These are phyloP conservation scores for Tolypocladium ophioglossoides DNA, from an alignment of 2,329 filamentous ascomycete genomes.

Conservation along the genomic window DNA sequence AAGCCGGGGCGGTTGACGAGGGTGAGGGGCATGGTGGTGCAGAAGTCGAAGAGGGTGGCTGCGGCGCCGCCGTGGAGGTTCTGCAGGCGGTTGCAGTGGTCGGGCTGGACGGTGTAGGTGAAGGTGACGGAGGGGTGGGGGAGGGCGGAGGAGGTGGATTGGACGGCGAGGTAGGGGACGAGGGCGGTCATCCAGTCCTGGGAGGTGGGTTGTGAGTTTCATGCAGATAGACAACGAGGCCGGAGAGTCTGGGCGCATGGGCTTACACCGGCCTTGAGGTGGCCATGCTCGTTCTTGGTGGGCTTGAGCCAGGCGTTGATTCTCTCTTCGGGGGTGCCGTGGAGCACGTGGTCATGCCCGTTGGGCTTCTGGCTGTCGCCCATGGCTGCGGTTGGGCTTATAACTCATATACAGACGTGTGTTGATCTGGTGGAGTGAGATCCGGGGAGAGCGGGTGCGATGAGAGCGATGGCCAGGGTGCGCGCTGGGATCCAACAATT, in stretches of 20 bases:
- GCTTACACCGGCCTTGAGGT: slow-evolving; percentile 20
- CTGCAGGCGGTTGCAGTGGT: slow-evolving; percentile 40
- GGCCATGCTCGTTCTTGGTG: slow-evolving; percentile 15
- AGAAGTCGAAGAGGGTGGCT: slow-evolving; percentile 56
- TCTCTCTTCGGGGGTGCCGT: slow-evolving; percentile 20
- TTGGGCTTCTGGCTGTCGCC: background rate
- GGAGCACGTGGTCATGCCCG: slow-evolving; percentile 9
- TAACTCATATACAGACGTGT: background rate
- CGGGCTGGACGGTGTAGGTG: slow-evolving; percentile 34
- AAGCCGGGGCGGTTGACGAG: slow-evolving; percentile 47
- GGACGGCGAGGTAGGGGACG: slow-evolving; percentile 28
- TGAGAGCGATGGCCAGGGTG: background rate
- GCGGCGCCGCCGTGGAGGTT: slow-evolving; percentile 54
- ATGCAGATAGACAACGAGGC: background rate
- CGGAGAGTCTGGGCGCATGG: background rate
- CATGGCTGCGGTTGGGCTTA: slow-evolving; percentile 3
- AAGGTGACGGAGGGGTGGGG: slow-evolving; percentile 32
- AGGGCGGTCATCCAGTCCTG: slow-evolving; percentile 36
- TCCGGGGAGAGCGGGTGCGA: background rate
- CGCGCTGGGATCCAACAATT: background rate
- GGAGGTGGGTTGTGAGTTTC: background rate
- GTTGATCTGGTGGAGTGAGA: background rate
- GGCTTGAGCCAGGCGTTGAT: slow-evolving; percentile 20
- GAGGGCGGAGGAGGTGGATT: slow-evolving; percentile 20
- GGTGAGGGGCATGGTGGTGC: slow-evolving; percentile 48